phyloP scores from a whole-genome alignment of 371 early-diverging fungal genomes.

The Rhizopus sp. region DNA sequence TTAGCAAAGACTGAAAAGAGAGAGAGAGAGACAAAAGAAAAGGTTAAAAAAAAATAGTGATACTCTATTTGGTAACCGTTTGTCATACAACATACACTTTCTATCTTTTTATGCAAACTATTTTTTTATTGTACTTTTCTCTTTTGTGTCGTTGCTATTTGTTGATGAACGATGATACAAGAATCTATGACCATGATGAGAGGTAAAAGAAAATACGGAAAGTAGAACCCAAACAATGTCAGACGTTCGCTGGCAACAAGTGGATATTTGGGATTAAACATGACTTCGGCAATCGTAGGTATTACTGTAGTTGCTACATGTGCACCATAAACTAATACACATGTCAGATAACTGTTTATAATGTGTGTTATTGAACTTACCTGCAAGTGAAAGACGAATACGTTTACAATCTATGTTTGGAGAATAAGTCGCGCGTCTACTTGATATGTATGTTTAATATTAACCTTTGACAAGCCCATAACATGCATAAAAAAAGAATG shows the following conservation, averaged over 20 bases:
- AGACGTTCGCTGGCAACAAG: slow-evolving; percentile 38
- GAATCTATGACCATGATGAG: slow-evolving; percentile 53
- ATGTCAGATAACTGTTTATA: not conserved
- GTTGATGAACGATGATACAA: slow-evolving; percentile 22
- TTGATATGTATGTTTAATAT: slow-evolving; percentile 14
- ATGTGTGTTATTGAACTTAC: slow-evolving; percentile 23
- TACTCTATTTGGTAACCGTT: not conserved
- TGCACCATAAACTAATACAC: slow-evolving; percentile 50
- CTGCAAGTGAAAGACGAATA: slow-evolving; percentile 47
- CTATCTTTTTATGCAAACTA: not conserved
- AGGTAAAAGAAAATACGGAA: slow-evolving; percentile 63
- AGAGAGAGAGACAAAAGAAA: slow-evolving; percentile 1
- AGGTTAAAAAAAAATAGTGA: no score
- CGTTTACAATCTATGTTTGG: slow-evolving; percentile 22
- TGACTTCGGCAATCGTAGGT: slow-evolving; percentile 50
- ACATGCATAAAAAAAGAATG: slow-evolving; percentile 66
- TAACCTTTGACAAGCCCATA: slow-evolving; percentile 50
- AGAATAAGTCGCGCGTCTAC: slow-evolving; percentile 16
- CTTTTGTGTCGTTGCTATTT: slow-evolving; percentile 2
- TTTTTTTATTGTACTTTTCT: not conserved
- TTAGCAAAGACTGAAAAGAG: slow-evolving; percentile 6
- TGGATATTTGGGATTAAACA: slow-evolving; percentile 36
- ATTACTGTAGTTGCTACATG: slow-evolving; percentile 68
- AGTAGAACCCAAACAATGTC: slow-evolving; percentile 48
- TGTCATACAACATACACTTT: not conserved